These are phyloP conservation scores for Escovopsis sp. DNA, from an alignment of 2,329 filamentous ascomycete species.

Conservation along the genomic window DNA sequence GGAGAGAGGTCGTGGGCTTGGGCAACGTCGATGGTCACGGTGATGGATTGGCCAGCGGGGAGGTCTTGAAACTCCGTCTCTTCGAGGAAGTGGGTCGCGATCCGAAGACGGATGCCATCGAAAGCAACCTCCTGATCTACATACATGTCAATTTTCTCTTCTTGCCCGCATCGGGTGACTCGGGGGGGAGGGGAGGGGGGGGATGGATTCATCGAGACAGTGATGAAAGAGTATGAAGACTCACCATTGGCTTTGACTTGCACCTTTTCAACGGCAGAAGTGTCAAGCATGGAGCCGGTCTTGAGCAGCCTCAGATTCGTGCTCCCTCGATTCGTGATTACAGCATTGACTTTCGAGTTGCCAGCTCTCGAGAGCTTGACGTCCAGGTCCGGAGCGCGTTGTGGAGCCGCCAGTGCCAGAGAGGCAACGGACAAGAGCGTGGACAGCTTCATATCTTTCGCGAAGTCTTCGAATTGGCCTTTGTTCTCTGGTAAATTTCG, in stretches of 20 bases:
- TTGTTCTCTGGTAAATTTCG: too few species aligned
- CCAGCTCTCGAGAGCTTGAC: constrained; percentile 32
- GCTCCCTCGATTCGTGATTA: constrained; percentile 37
- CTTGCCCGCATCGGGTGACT: too few species aligned
- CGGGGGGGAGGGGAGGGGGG: too few species aligned
- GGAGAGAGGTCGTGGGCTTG: constrained; percentile 36
- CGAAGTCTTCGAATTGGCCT: too few species aligned
- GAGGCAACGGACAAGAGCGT: constrained; percentile 15
- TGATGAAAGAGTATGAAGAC: constrained; percentile 7
- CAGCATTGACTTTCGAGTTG: constrained; percentile 39
- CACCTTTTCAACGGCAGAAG: constrained; percentile 38
- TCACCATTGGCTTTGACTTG: constrained; percentile 32
- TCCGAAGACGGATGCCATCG: constrained; percentile 36
- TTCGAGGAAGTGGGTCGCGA: constrained; percentile 28
- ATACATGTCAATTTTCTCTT: neutral
- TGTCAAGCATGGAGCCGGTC: constrained; percentile 38
- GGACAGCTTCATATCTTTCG: constrained; percentile 21
- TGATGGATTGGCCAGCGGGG: constrained; percentile 32
- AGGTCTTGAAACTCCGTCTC: constrained; percentile 37
- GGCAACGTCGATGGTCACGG: constrained; percentile 39
- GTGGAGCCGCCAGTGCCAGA: constrained; percentile 21
- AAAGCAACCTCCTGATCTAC: constrained; percentile 30
- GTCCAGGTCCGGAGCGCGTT: constrained; percentile 26
- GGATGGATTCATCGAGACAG: neutral
- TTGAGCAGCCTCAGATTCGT: constrained; percentile 36